Evolutionary conservation across 257 asterid species (phyloP).

Genomic region (Knoxia roxburghii): DNA sequence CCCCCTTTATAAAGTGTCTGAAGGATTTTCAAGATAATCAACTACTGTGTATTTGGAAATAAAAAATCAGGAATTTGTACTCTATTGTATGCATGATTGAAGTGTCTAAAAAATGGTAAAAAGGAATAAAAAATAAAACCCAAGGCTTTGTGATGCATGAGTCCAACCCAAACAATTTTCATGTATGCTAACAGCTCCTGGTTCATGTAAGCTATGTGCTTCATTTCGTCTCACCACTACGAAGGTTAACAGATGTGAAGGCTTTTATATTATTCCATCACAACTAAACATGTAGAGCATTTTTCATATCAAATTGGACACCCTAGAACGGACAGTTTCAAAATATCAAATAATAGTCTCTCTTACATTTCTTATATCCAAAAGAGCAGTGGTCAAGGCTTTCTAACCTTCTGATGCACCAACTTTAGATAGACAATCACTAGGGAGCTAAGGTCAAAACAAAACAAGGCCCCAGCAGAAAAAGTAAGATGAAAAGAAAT

Average conservation of each 20-base stretch:
- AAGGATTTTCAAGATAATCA: not conserved
- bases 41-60: not conserved
- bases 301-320: conserved; percentile 6
- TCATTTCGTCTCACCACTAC: not conserved
- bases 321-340: not conserved
- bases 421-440: not conserved
- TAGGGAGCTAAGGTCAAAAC: not conserved
- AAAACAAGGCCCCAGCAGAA: not conserved
- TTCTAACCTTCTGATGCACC: not conserved
- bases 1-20: not conserved
- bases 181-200: not conserved
- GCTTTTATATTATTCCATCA: not conserved
- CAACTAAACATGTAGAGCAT: not conserved
- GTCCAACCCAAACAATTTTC: not conserved
- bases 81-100: not conserved
- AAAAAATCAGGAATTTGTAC: not conserved
- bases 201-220: not conserved
- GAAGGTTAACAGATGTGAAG: not conserved
- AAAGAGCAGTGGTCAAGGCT: not conserved
- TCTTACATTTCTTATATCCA: not conserved
- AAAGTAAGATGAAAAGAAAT: not conserved
- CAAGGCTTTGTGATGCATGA: not conserved
- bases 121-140: too few species aligned
- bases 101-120: not conserved
- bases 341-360: too few species aligned